phyloP scores from a whole-genome alignment of 2,329 filamentous ascomycete genomes.

The Sporothrix phasma region DNA sequence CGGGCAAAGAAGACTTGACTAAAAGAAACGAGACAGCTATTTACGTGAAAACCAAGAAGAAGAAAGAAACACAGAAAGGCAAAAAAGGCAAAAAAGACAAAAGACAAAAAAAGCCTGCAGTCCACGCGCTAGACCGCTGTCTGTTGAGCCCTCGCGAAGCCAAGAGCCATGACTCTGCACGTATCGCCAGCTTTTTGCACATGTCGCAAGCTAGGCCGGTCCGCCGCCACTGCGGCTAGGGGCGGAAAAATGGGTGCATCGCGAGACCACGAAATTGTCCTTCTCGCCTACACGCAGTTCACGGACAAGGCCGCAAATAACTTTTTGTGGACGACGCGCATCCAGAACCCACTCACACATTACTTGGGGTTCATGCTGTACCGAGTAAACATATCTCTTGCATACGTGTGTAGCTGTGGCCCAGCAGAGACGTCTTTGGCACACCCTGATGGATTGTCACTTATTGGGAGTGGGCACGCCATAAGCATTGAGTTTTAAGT shows the following conservation, averaged over 20 bases:
- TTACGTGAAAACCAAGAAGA: neutral
- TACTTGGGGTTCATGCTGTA: neutral
- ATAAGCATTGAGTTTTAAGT: neutral
- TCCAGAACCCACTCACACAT: neutral
- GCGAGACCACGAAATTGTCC: neutral
- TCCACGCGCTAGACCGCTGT: neutral
- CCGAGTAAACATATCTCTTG: neutral
- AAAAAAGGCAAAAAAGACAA: neutral
- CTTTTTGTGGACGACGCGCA: neutral
- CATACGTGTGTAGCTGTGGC: neutral
- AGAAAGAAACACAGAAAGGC: too few relatives aligned
- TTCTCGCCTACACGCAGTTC: neutral
- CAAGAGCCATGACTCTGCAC: neutral
- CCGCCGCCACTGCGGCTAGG: slow-evolving; percentile 8
- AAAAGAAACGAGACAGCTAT: neutral
- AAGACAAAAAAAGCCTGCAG: neutral
- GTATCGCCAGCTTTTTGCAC: neutral
- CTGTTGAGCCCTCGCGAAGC: neutral
- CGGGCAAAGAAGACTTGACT: too few relatives aligned
- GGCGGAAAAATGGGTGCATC: slow-evolving; percentile 2
- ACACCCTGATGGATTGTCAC: slow-evolving; percentile 1
- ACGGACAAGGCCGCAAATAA: neutral
- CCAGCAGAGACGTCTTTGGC: neutral
- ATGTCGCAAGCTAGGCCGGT: neutral
- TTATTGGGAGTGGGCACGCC: neutral